A percentile compares a stretch with the other conserved stretches of the same genome.
Evolutionary conservation across 225 moss, liverwort and hornwort genomes (phyloP).

Genomic region (Pleurozium schreberi): DNA sequence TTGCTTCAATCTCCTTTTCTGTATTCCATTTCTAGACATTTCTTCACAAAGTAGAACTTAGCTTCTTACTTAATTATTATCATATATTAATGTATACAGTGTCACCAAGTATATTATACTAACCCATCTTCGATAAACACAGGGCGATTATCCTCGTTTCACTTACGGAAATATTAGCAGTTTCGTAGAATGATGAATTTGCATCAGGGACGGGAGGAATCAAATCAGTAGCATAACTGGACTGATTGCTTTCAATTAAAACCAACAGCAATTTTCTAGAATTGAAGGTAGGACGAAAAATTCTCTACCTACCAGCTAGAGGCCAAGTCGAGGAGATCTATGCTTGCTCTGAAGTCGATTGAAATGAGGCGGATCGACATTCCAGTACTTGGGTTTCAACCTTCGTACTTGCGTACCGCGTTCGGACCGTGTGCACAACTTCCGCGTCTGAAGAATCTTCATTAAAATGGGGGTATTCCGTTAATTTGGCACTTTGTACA

Average conservation of each 20-base stretch:
- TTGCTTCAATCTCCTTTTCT: background rate
- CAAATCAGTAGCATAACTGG: background rate
- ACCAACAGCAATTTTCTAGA: background rate
- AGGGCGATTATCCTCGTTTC: background rate
- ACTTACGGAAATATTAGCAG: background rate
- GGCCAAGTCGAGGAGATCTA: background rate
- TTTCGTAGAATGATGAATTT: background rate
- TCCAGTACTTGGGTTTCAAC: background rate
- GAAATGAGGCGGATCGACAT: background rate
- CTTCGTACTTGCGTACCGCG: background rate
- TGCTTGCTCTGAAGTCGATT: background rate
- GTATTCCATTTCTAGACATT: background rate
- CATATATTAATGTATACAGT: no score
- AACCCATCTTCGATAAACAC: background rate
- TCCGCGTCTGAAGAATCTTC: no score
- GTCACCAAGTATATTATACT: background rate
- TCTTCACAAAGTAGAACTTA: background rate
- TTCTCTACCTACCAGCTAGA: background rate
- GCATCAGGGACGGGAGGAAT: background rate
- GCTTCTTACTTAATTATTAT: background rate
- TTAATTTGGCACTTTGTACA: no score
- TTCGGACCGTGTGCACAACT: background rate
- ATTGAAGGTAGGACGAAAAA: background rate
- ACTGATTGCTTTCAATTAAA: background rate
- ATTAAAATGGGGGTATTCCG: no score